Percentiles rank a stretch among this genome's conserved stretches.
Conservation (phyloP, 331 rosid species). For the Cucumis variabilis region DNA sequence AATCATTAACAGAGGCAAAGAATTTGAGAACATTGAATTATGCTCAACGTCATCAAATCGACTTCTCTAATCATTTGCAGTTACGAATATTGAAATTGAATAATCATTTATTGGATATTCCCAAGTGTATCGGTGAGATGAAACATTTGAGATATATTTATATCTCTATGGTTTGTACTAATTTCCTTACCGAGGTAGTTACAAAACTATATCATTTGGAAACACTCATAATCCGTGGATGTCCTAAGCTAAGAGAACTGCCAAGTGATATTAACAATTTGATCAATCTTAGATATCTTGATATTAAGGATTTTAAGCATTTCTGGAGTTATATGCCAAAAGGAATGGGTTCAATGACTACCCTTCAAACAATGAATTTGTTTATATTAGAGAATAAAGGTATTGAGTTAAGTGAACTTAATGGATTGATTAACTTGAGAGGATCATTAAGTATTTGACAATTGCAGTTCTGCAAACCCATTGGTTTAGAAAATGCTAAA, state of each 20-base stretch:
- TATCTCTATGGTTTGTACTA: not conserved
- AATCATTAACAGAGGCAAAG: not conserved
- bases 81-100: not conserved
- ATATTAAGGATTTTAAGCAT: fast-evolving
- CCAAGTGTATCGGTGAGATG: not conserved
- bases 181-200: not conserved
- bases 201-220: conserved; percentile 12
- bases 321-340: not conserved
- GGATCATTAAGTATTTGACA: not conserved
- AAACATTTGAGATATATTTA: conserved; percentile 20
- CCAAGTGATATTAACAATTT: not conserved
- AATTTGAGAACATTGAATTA: not conserved
- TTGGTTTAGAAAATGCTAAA: not conserved
- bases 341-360: not conserved
- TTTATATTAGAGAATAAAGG: not conserved
- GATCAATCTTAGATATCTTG: conserved; percentile 10
- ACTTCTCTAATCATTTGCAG: not conserved
- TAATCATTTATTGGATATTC: too few relatives aligned
- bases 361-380: not conserved
- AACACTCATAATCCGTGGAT: not conserved
- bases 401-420: not conserved
- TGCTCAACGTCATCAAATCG: too few relatives aligned
- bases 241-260: not conserved
- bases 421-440: too few relatives aligned
- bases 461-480: not conserved